Evolutionary conservation across 352 stramenopile genomes (phyloP).

Genomic region (Phytophthora fragariae): DNA sequence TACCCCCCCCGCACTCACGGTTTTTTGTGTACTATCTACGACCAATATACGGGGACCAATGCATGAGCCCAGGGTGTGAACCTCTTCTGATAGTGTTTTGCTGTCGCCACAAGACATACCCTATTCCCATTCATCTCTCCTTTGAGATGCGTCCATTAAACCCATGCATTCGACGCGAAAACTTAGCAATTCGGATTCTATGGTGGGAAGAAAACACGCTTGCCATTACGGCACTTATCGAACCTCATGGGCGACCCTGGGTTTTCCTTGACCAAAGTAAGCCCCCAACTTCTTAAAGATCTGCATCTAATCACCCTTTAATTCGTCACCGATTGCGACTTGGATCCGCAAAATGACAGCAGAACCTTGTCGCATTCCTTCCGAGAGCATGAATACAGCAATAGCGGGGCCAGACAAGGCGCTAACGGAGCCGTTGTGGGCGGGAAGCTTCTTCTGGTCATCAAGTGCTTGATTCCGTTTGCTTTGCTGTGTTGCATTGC

Average conservation of each 20-base stretch:
- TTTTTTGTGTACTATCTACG: too few species aligned
- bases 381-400: not conserved
- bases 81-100: slow-evolving; percentile 36
- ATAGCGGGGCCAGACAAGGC: not conserved
- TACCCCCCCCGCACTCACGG: not conserved
- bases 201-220: slow-evolving; percentile 9
- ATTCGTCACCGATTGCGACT: not conserved
- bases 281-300: slow-evolving; percentile 6
- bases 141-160: slow-evolving; percentile 37
- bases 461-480: not conserved
- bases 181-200: not conserved
- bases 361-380: not conserved
- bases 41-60: slow-evolving; percentile 7
- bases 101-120: slow-evolving; percentile 24
- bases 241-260: not conserved
- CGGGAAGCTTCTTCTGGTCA: slow-evolving; percentile 4
- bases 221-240: slow-evolving; percentile 3
- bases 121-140: slow-evolving; percentile 14
- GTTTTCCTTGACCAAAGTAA: slow-evolving; percentile 1
- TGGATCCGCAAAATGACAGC: slow-evolving; percentile 10
- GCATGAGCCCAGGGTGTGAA: slow-evolving; percentile 18
- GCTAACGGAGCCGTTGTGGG: slow-evolving; percentile 11
- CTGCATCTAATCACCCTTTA: not conserved
- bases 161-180: slow-evolving; percentile 1
- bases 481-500: not conserved